Evolutionary conservation across 176 grass and related monocot genomes (phyloP), one percentile per base, ranked within the genome.

Genomic region (Musa troglodytarum): DNA sequence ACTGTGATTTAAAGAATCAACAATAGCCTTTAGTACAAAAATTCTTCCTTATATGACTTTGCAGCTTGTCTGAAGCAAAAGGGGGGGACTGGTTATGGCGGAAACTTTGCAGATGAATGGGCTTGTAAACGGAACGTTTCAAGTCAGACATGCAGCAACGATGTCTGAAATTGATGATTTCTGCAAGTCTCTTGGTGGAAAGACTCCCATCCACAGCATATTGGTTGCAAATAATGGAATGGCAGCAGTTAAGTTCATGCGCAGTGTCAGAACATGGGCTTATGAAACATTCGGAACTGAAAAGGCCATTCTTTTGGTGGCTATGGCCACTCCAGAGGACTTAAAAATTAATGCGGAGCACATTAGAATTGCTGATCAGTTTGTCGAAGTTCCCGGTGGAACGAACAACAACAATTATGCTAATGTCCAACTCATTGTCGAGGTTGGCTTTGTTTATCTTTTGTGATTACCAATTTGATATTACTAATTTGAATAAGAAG

Each of bases 371-470:
- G 91, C 95, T 0, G 95, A 99, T 84, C 95, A 99, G 77, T 99
- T 99, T 76, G 22, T 99, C 61, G 95, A 99, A 82, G 95, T 99
- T 77, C 90, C 91, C 1, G 95, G 95, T 11, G 95, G 90, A 61
- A 99, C 95, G 51, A 99, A 99, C 11, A 99, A 70, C 61, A 99
- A 99, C 76, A 99, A 99, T 76, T 94, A 99, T 70, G 95, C 95
- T 0, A 99, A 99, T 91, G 95, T 99, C 72, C 95, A 94, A 70
- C 91, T 93, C 62, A 99, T 99, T 76, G 86, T 99, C 10, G 95
- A 99, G 95, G 95, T 99, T 89, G 65, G 86, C 58, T 75, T 75
- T 29, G 56, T 65, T 85, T 68, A 49, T 24, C 62, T 55, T 79
- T 76, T 29, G 65, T 82, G 34, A 13, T 2, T 50, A 24, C 14